These are phyloP conservation scores for Endoconidiophora polonica DNA, from an alignment of 2,329 filamentous ascomycete species.

Conservation along the genomic window DNA sequence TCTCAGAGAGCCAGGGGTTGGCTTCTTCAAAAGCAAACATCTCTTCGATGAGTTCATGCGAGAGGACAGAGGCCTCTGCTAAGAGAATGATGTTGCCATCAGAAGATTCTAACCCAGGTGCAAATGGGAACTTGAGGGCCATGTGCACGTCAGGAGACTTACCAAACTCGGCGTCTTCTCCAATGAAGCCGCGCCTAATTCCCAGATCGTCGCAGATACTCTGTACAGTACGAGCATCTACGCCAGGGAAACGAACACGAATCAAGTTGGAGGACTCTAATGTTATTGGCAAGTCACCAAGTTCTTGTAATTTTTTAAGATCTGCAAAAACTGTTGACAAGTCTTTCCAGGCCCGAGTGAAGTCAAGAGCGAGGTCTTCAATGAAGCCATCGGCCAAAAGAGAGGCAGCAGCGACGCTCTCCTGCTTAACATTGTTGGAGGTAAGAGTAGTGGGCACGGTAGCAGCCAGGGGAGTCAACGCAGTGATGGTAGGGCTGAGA, in stretches of 20 bases:
- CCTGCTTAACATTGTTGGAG: slow-evolving; percentile 11
- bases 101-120: slow-evolving; percentile 32
- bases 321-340: slow-evolving; percentile 66
- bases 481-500: slow-evolving; percentile 77
- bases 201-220: slow-evolving; percentile 71
- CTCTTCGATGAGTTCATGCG: slow-evolving; percentile 24
- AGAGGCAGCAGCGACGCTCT: slow-evolving; percentile 32
- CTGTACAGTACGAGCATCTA: slow-evolving; percentile 69
- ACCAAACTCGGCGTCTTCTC: slow-evolving; percentile 63
- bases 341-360: slow-evolving; percentile 72
- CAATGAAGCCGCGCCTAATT: slow-evolving; percentile 62
- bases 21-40: slow-evolving; percentile 26
- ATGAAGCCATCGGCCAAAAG: slow-evolving; percentile 73
- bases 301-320: slow-evolving; percentile 53
- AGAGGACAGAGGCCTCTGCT: no score
- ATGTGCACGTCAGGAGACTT: slow-evolving; percentile 48
- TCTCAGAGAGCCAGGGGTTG: slow-evolving; percentile 31
- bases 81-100: slow-evolving; percentile 12
- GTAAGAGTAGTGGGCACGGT: slow-evolving; percentile 21
- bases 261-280: slow-evolving; percentile 52
- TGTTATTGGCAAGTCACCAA: slow-evolving; percentile 72
- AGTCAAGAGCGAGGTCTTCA: slow-evolving; percentile 72
- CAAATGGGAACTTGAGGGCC: slow-evolving; percentile 74
- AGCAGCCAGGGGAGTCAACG: slow-evolving; percentile 54
- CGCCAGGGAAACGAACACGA: slow-evolving; percentile 78